phyloP scores from a whole-genome alignment of 805 yeast genomes.

The Candida saitoana region DNA sequence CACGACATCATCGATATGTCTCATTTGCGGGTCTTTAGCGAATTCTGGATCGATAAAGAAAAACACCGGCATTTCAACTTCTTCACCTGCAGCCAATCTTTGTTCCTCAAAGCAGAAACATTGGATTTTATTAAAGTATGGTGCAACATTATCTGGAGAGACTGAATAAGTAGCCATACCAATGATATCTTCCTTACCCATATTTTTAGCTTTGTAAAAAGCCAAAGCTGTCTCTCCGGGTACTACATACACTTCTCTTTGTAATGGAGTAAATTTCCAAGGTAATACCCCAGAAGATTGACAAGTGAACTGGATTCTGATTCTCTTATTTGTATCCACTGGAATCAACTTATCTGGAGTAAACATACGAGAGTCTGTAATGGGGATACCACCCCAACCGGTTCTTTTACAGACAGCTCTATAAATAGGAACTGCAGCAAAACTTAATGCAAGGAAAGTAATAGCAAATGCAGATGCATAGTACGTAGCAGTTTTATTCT shows the following conservation, averaged over 20 bases:
- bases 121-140: conserved; percentile 93
- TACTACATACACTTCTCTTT: conserved; percentile 82
- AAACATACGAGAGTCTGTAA: conserved; percentile 75
- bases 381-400: conserved; percentile 94
- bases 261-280: conserved; percentile 94
- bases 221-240: conserved; percentile 99
- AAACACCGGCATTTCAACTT: conserved; percentile 97
- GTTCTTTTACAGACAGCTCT: conserved; percentile 89
- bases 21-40: conserved; percentile 88
- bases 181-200: conserved; percentile 80
- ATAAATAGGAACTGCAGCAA: conserved; percentile 90
- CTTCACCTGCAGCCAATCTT: conserved; percentile 88
- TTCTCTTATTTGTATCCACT: conserved; percentile 77
- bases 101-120: conserved; percentile 99
- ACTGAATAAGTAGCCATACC: conserved; percentile 99
- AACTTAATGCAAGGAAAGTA: conserved; percentile 70
- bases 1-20: conserved; percentile 83
- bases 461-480: conserved; percentile 68
- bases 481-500: conserved; percentile 55
- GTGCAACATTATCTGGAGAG: conserved; percentile 94
- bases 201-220: conserved; percentile 87
- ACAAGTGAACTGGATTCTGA: conserved; percentile 82
- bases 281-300: conserved; percentile 89
- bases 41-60: conserved; percentile 96
- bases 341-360: conserved; percentile 87